These are phyloP conservation scores for Asterella californica DNA, from an alignment of 225 moss, liverwort and hornwort genomes.

Conservation along the genomic window DNA sequence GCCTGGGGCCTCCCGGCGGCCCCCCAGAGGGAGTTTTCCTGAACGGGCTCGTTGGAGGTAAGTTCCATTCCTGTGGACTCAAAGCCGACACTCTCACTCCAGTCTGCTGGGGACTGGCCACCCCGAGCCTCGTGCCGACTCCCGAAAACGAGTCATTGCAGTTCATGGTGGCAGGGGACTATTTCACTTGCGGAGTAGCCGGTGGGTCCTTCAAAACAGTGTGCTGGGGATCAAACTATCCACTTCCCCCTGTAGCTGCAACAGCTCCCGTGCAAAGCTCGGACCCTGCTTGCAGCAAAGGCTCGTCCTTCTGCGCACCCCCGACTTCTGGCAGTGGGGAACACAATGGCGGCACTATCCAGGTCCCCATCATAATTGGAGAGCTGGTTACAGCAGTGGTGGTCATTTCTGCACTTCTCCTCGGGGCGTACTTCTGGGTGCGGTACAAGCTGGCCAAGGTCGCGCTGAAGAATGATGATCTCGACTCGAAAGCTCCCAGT, in stretches of 20 bases:
- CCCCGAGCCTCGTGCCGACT: conserved; percentile 50
- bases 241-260: conserved; percentile 37
- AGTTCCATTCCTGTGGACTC: conserved; percentile 60
- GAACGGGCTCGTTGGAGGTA: conserved; percentile 48
- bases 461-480: conserved; percentile 17
- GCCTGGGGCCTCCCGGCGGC: conserved; percentile 38
- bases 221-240: conserved; percentile 72
- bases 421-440: conserved; percentile 65
- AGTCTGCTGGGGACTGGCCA: conserved; percentile 57
- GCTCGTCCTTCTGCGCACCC: conserved; percentile 33
- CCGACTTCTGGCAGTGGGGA: conserved; percentile 3
- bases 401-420: conserved; percentile 56
- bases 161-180: conserved; percentile 56
- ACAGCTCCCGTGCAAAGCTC: conserved; percentile 22
- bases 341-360: conserved; percentile 45
- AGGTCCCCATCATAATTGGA: conserved; percentile 69
- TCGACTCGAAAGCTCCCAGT: conserved; percentile 19
- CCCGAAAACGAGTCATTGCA: conserved; percentile 44
- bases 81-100: conserved; percentile 38
- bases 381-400: conserved; percentile 67
- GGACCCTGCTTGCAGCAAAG: conserved; percentile 21
- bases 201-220: conserved; percentile 19
- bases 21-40: conserved; percentile 47
- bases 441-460: conserved; percentile 44
- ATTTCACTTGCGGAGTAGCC: conserved; percentile 58